Conservation (phyloP, 2,329 filamentous ascomycete genomes). For the Trichoderma lentiforme region DNA sequence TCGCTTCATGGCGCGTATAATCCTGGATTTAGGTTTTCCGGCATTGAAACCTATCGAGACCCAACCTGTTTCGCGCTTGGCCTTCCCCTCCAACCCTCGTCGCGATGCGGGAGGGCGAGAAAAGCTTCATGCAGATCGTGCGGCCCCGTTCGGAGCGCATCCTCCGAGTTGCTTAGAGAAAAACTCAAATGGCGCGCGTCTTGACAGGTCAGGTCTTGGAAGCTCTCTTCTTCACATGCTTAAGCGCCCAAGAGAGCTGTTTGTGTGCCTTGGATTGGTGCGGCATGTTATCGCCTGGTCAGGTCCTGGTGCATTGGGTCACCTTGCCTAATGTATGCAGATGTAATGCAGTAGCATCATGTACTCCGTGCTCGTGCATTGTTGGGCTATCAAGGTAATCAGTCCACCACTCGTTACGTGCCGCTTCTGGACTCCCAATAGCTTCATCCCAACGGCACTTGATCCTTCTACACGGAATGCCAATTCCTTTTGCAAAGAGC, state of each 20-base stretch:
- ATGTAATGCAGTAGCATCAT: neutral
- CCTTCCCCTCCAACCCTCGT: neutral
- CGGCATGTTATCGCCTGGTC: neutral
- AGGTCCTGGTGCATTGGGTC: slow-evolving; percentile 13
- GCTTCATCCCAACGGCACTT: neutral
- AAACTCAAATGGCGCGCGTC: neutral
- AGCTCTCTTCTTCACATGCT: neutral
- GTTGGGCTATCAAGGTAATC: neutral
- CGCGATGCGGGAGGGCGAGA: neutral
- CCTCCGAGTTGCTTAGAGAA: neutral
- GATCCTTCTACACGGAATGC: neutral
- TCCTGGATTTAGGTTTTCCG: neutral
- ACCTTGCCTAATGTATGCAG: slow-evolving; percentile 6
- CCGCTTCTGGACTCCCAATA: neutral
- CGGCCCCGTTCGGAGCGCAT: neutral
- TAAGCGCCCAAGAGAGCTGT: neutral
- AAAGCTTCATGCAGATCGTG: neutral
- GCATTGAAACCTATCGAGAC: neutral
- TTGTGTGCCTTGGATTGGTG: neutral
- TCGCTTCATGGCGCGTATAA: neutral
- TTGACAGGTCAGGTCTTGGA: neutral
- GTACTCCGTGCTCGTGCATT: slow-evolving; percentile 2
- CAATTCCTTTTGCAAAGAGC: neutral
- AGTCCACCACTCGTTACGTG: neutral
- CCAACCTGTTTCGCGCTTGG: neutral